A percentile compares a stretch with the other conserved stretches of the same genome.
phyloP scores from a whole-genome alignment of 2,329 filamentous ascomycete species.

The Botrytis fabae region DNA sequence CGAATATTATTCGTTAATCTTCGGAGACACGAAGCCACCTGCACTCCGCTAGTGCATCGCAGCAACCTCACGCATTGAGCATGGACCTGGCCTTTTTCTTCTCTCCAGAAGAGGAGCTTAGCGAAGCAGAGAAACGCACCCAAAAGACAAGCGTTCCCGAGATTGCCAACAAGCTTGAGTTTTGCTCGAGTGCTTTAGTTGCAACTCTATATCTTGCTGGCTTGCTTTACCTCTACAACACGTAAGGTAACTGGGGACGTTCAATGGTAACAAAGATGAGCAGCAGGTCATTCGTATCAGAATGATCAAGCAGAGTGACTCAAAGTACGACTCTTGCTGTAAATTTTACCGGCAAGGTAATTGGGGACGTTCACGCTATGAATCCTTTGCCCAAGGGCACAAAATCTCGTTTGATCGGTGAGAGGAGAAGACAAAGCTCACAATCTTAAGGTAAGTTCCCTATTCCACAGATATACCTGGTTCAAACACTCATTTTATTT shows the following conservation, averaged over 20 bases:
- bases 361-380: neutral
- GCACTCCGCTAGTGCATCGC: neutral
- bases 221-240: neutral
- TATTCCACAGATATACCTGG: neutral
- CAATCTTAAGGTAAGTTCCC: neutral
- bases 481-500: neutral
- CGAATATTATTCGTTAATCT: neutral
- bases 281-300: slow-evolving; percentile 92
- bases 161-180: slow-evolving; percentile 33
- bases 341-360: neutral
- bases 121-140: slow-evolving; percentile 47
- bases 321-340: slow-evolving; percentile 60
- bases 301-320: slow-evolving; percentile 68
- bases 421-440: neutral
- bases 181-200: neutral
- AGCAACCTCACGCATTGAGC: neutral
- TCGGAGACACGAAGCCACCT: neutral
- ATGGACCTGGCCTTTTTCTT: no score
- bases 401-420: neutral
- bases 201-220: neutral
- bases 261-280: slow-evolving; percentile 97
- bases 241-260: slow-evolving; percentile 43
- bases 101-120: slow-evolving; percentile 45
- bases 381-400: neutral
- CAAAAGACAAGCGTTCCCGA: slow-evolving; percentile 44